Base-by-base conservation (phyloP, 352 stramenopile species). In the Pythium brachiatum region DNA sequence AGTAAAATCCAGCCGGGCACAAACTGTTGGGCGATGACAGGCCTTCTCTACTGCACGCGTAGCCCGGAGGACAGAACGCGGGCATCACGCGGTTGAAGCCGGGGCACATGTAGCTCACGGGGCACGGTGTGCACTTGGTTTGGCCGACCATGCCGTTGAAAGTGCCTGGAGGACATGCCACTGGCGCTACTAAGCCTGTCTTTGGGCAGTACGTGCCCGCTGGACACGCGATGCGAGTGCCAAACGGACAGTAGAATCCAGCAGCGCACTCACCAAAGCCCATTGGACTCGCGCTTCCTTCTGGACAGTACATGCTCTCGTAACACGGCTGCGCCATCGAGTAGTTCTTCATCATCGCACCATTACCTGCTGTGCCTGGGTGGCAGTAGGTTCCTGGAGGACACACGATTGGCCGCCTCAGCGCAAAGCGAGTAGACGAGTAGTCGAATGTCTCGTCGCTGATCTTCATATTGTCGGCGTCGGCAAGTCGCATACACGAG, bases 1-100 rank as follows among this genome's bases (percentile, higher is more conserved):
- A 99, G 74, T 97, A 99, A 59, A 98, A 98, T 1, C 97, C 96
- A 31, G 87, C 78, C 1, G 97, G 94, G 66, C 97, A 99, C n/a
- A 87, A 68, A 53, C 85, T 86, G 70, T 98, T 98, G 5, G 96
- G 95, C 9, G 83, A 90, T 0, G 78, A 62, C 0, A 99, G 81
- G 1, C 78, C 74, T 26, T 74, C 66, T 53, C 87, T 92, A 54
- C 83, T 97, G 66, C 96, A 99, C 0, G 97, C 90, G 58, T 94
- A 98, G 5, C 96, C 95, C 25, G 89, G 63, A 9, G 92, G 87
- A 69, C 95, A 99, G 25, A 98, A 86, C 0, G 85, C 86, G 23
- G 95, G 96, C 57, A 95, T 73, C n/a, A 97, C 62, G 6, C 95
- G 82, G 34, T 94, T 94, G 66, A 96, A 98, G 16, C 89, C 89